Percentiles rank a stretch among this genome's conserved stretches.
Evolutionary conservation across 2,329 filamentous ascomycete genomes (phyloP).

Genomic region (Parastagonospora avenae): DNA sequence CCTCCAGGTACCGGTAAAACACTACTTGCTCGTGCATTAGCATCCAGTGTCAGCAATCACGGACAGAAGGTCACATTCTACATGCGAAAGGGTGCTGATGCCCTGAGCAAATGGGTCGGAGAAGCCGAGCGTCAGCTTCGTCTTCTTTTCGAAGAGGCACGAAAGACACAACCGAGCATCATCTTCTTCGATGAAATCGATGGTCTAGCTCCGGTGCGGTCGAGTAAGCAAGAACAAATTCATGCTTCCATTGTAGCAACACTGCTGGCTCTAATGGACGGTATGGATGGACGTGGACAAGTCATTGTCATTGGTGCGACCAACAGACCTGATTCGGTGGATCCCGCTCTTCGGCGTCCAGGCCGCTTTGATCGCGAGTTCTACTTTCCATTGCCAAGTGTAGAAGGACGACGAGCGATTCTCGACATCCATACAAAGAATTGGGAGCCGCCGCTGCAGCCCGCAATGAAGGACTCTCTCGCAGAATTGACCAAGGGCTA

Average conservation of each 20-base stretch:
- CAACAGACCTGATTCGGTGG: constrained; percentile 94
- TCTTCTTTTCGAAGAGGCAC: constrained; percentile 91
- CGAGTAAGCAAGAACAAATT: constrained; percentile 98
- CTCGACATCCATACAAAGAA: constrained; percentile 94
- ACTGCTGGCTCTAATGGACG: constrained; percentile 57
- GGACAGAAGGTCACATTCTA: constrained; percentile 98
- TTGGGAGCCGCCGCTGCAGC: constrained; percentile 79
- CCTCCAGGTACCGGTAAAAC: constrained; percentile 98
- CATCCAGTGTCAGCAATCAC: constrained; percentile 85
- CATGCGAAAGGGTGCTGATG: constrained; percentile 98
- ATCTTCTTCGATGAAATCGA: constrained; percentile 99
- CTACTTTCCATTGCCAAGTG: constrained; percentile 91
- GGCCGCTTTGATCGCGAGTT: constrained; percentile 97
- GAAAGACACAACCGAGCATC: constrained; percentile 95
- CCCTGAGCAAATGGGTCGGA: constrained; percentile 97
- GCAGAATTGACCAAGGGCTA: constrained; percentile 94
- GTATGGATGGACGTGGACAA: constrained; percentile 65
- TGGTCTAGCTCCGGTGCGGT: constrained; percentile 90
- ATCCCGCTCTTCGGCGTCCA: constrained; percentile 90
- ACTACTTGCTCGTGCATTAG: constrained; percentile 87
- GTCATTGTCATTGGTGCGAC: constrained; percentile 99
- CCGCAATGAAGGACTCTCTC: constrained; percentile 79
- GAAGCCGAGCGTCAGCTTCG: constrained; percentile 95
- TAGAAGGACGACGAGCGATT: constrained; percentile 80
- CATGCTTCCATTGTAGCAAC: constrained; percentile 82